phyloP scores from a whole-genome alignment of 306 rosid species.

The Betula pendula region DNA sequence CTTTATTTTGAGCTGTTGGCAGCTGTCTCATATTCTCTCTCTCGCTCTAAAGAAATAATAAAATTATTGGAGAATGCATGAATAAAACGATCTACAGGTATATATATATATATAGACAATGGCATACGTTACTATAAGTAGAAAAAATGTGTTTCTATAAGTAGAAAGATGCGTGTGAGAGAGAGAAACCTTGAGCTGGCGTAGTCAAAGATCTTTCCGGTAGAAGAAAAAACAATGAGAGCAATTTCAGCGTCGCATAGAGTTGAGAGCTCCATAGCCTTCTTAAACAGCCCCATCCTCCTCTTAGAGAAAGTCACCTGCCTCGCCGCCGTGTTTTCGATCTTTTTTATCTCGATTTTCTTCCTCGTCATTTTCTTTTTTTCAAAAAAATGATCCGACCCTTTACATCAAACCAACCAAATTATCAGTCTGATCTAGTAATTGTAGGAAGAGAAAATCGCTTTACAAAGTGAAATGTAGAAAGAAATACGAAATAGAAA shows the following conservation, averaged over 20 bases:
- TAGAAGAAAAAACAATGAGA: constrained; percentile 34
- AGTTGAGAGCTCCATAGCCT: constrained; percentile 48
- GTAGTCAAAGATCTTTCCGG: constrained; percentile 41
- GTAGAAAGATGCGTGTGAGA: too few species aligned
- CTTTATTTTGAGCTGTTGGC: not conserved
- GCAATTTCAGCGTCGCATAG: constrained; percentile 53
- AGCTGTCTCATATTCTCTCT: not conserved
- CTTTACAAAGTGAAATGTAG: too few species aligned
- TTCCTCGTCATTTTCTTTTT: constrained; percentile 38
- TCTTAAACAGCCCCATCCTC: constrained; percentile 47
- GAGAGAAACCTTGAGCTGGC: constrained; percentile 39
- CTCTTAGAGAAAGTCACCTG: constrained; percentile 50
- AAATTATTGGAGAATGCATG: too few species aligned
- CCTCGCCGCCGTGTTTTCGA: constrained; percentile 43
- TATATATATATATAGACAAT: too few species aligned
- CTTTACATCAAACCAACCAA: not conserved
- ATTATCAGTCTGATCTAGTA: not conserved
- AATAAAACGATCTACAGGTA: too few species aligned
- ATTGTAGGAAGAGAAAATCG: not conserved
- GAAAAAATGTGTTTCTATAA: too few species aligned
- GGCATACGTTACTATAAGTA: too few species aligned
- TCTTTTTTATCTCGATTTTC: constrained; percentile 47
- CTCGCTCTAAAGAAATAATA: too few species aligned
- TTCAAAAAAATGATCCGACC: not conserved
- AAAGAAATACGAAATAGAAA: too few species aligned